These are phyloP conservation scores for Paraurostyla sp. DNA, from an alignment of 73 alveolate species.

Conservation along the genomic window DNA sequence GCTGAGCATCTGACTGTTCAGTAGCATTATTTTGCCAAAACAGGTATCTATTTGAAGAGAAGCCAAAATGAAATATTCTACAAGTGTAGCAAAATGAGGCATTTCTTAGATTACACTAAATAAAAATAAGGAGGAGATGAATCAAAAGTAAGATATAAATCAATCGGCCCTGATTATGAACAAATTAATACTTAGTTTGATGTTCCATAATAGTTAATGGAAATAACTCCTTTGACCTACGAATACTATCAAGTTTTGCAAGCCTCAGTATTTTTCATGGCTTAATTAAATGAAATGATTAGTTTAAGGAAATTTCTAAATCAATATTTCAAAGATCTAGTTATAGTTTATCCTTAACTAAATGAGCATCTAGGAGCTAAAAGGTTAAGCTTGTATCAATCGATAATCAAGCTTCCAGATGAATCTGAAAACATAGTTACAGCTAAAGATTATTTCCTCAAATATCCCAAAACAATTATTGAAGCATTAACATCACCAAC, in stretches of 20 bases:
- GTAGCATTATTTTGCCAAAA: slow-evolving; percentile 47
- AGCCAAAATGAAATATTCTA: slow-evolving; percentile 3
- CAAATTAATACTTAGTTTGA: background rate
- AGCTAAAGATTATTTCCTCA: slow-evolving; percentile 1
- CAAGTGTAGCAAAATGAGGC: slow-evolving; percentile 44
- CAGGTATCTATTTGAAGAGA: slow-evolving; percentile 22
- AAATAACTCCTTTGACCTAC: slow-evolving; percentile 21
- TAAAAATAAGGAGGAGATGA: background rate
- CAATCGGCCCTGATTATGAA: background rate
- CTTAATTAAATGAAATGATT: slow-evolving; percentile 20
- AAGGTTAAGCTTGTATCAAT: no score
- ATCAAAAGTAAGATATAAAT: background rate
- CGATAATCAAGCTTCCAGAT: no score
- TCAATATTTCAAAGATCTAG: background rate
- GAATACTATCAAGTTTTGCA: slow-evolving; percentile 21
- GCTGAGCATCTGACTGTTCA: background rate
- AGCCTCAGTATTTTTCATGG: background rate
- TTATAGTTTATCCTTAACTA: no score
- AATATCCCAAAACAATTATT: background rate
- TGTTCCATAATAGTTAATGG: background rate
- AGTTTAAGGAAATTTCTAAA: background rate
- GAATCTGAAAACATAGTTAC: no score
- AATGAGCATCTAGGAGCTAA: no score
- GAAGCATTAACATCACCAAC: slow-evolving; percentile 55
- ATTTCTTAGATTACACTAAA: slow-evolving; percentile 9